Conservation (phyloP, 306 rosid species). For the Acacia acuminata region DNA sequence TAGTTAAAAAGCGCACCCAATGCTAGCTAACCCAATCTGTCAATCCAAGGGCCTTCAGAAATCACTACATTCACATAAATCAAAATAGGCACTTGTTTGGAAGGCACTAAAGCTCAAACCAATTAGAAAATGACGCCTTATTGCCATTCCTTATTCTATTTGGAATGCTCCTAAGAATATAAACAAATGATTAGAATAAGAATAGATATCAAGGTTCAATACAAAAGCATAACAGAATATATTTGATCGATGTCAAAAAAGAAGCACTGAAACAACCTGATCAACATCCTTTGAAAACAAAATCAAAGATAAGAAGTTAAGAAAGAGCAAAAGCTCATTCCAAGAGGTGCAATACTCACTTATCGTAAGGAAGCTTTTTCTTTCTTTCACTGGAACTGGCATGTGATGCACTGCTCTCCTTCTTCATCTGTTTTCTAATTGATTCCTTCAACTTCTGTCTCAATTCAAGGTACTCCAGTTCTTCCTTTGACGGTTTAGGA, state of each 20-base stretch:
- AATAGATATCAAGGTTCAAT: background rate
- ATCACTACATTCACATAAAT: too few species aligned
- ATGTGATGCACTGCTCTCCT: conserved; percentile 46
- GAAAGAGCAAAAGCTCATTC: background rate
- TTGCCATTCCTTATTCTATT: too few species aligned
- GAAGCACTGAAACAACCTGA: conserved; percentile 1
- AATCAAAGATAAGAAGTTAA: background rate
- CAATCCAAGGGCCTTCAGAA: too few species aligned
- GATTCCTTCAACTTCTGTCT: conserved; percentile 75
- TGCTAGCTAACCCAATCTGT: too few species aligned
- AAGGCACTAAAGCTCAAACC: too few species aligned
- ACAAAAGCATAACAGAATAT: background rate
- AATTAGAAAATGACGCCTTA: too few species aligned
- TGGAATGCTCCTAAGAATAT: too few species aligned
- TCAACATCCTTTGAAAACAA: background rate
- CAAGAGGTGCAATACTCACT: conserved; percentile 53
- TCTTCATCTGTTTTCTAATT: conserved; percentile 58
- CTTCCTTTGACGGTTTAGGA: conserved; percentile 70
- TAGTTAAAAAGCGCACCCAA: too few species aligned
- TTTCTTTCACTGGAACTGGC: conserved; percentile 42
- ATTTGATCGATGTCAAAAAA: background rate
- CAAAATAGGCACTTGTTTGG: too few species aligned
- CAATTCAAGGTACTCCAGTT: conserved; percentile 65
- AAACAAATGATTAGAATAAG: too few species aligned
- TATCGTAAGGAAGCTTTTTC: conserved; percentile 65